Base-by-base conservation (phyloP, 306 rosid genomes). In the Vigna trinervia region DNA sequence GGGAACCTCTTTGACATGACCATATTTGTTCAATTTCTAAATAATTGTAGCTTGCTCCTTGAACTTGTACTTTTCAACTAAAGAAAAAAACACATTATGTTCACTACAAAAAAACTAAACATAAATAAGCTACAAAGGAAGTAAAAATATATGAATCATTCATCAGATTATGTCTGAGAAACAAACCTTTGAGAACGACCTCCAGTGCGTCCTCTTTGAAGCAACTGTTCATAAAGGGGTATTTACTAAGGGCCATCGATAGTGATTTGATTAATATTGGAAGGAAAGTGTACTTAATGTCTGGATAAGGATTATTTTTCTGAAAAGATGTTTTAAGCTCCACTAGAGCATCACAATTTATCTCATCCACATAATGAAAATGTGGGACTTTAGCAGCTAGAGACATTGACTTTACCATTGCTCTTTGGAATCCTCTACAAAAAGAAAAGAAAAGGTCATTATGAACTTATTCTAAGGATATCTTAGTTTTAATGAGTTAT, bases 341-440 rank as follows among this genome's bases (percentile, higher is more conserved):
- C 81, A 83, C 86, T 26, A 95, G 86, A 48, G 89, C 91, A 78
- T 92, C 74, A 32, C 99, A 95, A 46, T 83, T 88, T 71, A 95
- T 90, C 82, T 90, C 99, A 36, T 95, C 99, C 71, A 90, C 97
- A 65, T 84, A 95, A 78, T 95, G 92, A 77, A 95, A 95, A 84
- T 95, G 97, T 38, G 94, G 99, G 79, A 95, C 97, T 86, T 88
- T 88, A 62, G 97, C 96, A 72, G 99, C 92, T 74, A 88, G 57
- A 73, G 92, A 79, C 99, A 95, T 92, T 64, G 99, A 87, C 74
- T 86, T 88, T 41, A 92, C 90, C 97, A 90, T 95, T 71, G 87
- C 86, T 69, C 96, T 92, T 80, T 88, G 99, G 75, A 82, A 95
- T 60, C 99, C 99, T 89, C 97, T 95, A 85, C 46, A 84, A 77